These are phyloP conservation scores for Miamiensis avidus DNA, from an alignment of 169 alveolate species.

Conservation along the genomic window DNA sequence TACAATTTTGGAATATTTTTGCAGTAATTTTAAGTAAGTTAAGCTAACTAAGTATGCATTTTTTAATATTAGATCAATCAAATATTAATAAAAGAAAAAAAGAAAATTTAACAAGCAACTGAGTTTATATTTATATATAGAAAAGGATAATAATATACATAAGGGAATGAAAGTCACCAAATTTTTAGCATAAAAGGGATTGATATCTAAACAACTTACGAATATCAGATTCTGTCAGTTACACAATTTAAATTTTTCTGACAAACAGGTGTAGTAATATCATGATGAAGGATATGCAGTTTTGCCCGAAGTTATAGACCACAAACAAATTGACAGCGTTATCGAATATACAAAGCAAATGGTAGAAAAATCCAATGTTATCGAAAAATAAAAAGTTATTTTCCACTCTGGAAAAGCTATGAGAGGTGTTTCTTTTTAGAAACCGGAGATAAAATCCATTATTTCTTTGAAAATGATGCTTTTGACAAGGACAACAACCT, in stretches of 20 bases:
- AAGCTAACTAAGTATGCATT: no score
- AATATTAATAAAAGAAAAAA: no score
- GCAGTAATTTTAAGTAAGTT: no score
- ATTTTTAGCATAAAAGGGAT: no score
- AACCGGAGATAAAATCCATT: constrained; percentile 62
- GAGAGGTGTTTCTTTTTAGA: constrained; percentile 58
- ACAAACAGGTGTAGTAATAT: neutral
- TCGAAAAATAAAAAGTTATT: constrained; percentile 13
- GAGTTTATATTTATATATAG: no score
- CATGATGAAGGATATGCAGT: neutral
- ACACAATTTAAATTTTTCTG: neutral
- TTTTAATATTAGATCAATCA: no score
- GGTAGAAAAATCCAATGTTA: neutral
- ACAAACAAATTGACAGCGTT: neutral
- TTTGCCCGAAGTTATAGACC: neutral
- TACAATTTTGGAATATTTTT: no score
- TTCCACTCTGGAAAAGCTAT: constrained; percentile 17
- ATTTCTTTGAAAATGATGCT: constrained; percentile 64
- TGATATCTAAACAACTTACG: no score
- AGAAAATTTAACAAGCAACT: no score
- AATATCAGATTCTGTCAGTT: no score
- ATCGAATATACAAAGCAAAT: constrained; percentile 4
- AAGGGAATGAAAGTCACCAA: no score
- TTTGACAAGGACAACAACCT: constrained; percentile 46
- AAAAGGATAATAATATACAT: no score